Conservation (phyloP, 1,284 basidiomycete genomes). For the Neolentinus lepideus region DNA sequence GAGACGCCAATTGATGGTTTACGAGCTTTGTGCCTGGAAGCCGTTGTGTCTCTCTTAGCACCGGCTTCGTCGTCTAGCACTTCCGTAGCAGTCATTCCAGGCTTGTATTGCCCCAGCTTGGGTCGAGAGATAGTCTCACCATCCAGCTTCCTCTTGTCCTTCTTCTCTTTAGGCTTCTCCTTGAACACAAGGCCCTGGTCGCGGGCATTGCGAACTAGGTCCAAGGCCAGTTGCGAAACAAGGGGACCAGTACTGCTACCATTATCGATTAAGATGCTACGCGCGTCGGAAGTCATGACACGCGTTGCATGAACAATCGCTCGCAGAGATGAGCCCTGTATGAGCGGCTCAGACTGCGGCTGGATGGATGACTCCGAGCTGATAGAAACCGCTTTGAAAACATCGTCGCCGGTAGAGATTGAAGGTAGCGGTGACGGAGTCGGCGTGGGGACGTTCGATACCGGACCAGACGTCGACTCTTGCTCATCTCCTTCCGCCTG, state of each 20-base stretch:
- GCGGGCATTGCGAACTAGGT: constrained; percentile 66
- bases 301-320: constrained; percentile 83
- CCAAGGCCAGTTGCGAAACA: constrained; percentile 61
- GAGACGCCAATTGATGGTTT: background rate
- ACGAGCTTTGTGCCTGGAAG: background rate
- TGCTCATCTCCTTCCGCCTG: constrained; percentile 2
- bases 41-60: background rate
- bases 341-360: constrained; percentile 21
- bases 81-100: background rate
- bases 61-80: background rate
- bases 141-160: constrained; percentile 21
- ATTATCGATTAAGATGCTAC: constrained; percentile 66
- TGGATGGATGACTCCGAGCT: constrained; percentile 1
- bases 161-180: constrained; percentile 40
- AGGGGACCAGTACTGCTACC: constrained; percentile 55
- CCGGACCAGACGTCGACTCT: background rate
- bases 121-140: background rate
- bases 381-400: constrained; percentile 4
- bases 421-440: background rate
- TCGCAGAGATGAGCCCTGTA: constrained; percentile 58
- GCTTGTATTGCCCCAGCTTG: background rate
- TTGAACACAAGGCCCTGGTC: constrained; percentile 57
- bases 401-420: background rate
- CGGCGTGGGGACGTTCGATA: background rate
- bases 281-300: constrained; percentile 77